These are phyloP conservation scores for Verticillium nonalfalfae DNA, from an alignment of 2,329 filamentous ascomycete species.

Conservation along the genomic window DNA sequence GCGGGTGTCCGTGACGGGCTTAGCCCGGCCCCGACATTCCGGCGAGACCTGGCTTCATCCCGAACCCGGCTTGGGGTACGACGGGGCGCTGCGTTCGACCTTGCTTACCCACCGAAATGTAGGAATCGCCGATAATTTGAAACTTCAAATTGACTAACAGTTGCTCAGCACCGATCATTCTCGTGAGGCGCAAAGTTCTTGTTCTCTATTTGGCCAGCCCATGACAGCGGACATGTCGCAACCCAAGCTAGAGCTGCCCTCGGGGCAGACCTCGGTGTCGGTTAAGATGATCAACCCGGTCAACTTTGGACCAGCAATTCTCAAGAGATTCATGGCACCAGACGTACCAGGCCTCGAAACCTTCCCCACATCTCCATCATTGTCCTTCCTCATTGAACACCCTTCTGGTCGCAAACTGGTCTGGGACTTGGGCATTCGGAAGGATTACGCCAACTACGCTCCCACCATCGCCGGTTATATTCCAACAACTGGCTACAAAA, in stretches of 20 bases:
- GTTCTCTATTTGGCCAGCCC: no score
- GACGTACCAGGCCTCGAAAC: conserved; percentile 25
- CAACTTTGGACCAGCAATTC: conserved; percentile 30
- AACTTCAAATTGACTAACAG: no score
- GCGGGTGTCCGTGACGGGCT: no score
- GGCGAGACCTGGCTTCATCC: no score
- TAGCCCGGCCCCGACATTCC: no score
- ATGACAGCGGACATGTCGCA: no score
- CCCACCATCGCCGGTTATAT: conserved; percentile 17
- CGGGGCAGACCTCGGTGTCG: conserved; percentile 11
- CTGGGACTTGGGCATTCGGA: conserved; percentile 22
- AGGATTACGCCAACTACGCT: conserved; percentile 20
- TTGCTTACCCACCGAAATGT: no score
- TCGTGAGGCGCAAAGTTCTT: no score
- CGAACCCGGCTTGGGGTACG: no score
- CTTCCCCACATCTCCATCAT: conserved; percentile 19
- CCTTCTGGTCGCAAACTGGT: conserved; percentile 19
- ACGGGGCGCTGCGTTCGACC: no score
- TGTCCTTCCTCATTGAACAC: conserved; percentile 22
- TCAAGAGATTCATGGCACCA: conserved; percentile 30
- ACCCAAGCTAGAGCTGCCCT: conserved; percentile 6
- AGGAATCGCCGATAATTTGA: no score
- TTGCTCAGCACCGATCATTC: no score
- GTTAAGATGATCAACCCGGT: conserved; percentile 29
- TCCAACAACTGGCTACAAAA: conserved; percentile 18